A percentile compares a stretch with the other conserved stretches of the same genome.
These are phyloP conservation scores for Phalaenopsis hybrid DNA, from an alignment of 116 monocot genomes.

Conservation along the genomic window DNA sequence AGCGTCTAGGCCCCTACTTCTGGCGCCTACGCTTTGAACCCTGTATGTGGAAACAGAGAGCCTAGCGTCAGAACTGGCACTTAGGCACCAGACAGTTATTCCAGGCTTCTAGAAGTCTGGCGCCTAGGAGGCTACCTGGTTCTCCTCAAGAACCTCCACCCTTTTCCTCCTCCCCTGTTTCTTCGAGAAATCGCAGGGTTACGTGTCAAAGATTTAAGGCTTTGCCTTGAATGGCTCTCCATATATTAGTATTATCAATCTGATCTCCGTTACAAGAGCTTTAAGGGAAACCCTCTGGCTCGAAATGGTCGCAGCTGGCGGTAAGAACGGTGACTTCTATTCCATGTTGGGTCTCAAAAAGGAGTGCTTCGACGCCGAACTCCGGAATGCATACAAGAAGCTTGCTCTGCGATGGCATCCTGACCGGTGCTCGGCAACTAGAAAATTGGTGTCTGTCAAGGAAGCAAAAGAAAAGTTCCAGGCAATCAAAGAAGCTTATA, in stretches of 20 bases:
- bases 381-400: conserved; percentile 19
- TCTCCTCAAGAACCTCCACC: not conserved
- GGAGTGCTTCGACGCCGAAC: conserved; percentile 14
- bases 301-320: conserved; percentile 23
- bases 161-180: conserved; percentile 10
- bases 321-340: conserved; percentile 51
- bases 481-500: conserved; percentile 66
- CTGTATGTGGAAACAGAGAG: no score
- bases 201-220: conserved; percentile 9
- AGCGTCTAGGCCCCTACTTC: no score
- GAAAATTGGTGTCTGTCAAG: conserved; percentile 25
- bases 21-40: no score
- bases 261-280: not conserved
- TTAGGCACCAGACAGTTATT: no score
- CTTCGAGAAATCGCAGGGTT: conserved; percentile 8
- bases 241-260: not conserved
- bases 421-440: conserved; percentile 53
- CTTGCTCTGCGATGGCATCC: conserved; percentile 97
- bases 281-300: not conserved
- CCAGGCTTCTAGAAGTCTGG: no score
- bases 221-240: not conserved
- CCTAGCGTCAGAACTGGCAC: no score
- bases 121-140: no score
- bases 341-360: conserved; percentile 68
- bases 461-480: conserved; percentile 83